Conservation (phyloP, 2,329 filamentous ascomycete species). For the Clarireedia monteithiana region DNA sequence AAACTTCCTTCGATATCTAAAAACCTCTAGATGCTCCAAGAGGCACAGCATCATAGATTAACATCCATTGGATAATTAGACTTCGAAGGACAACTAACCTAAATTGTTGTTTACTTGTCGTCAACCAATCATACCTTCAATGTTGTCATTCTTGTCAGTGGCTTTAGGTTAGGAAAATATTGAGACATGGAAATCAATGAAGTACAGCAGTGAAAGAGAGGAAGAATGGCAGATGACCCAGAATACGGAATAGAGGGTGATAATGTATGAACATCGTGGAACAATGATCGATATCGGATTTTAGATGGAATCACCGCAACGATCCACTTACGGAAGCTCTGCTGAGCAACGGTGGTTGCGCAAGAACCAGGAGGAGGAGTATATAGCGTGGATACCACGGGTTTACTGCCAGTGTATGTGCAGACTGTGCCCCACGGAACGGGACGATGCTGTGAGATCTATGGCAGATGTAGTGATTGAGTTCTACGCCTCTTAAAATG, state of each 20-base stretch:
- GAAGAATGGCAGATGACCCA: no score
- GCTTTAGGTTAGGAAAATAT: no score
- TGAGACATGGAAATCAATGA: no score
- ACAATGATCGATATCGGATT: no score
- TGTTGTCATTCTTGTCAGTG: neutral
- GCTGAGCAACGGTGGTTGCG: slow-evolving; percentile 3
- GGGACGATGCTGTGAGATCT: slow-evolving; percentile 5
- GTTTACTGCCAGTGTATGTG: neutral
- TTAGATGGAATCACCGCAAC: neutral
- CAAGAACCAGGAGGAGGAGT: neutral
- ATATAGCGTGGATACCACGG: neutral
- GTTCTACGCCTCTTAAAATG: neutral
- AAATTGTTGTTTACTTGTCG: neutral
- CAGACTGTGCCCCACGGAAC: slow-evolving; percentile 9
- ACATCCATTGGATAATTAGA: neutral
- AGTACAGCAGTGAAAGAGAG: no score
- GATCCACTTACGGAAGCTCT: neutral
- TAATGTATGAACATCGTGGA: neutral
- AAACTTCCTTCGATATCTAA: neutral
- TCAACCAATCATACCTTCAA: neutral
- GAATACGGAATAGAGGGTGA: no score
- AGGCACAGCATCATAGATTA: neutral
- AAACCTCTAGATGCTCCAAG: neutral
- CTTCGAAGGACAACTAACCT: neutral
- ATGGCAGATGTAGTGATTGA: neutral